Base-by-base conservation (phyloP, 2,329 filamentous ascomycete species). In the Aspergillus clavatus region DNA sequence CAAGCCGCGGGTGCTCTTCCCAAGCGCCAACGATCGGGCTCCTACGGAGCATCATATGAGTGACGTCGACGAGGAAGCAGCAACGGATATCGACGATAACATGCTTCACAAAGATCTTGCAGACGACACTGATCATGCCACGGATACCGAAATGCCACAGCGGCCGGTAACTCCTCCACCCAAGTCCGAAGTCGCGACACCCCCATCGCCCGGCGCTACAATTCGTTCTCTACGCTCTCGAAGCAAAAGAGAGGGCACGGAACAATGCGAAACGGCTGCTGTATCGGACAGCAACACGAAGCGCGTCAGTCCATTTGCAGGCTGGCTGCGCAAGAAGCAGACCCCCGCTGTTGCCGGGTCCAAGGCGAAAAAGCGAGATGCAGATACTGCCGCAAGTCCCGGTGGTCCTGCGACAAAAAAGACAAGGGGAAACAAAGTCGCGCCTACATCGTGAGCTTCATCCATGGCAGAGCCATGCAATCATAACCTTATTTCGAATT, bases 1-100 rank as follows among this genome's bases (percentile, higher is more conserved):
- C 61, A 78, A 79, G 55, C 80, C 80, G 3, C 78, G 78, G 39
- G 68, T 80, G n/a, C 72, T 84, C 3, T 83, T 82, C 63, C 72
- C 76, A 14, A 71, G 65, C 22, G 67, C 72, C 45, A 68, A 72
- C 39, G 63, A 74, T 48, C 62, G 66, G 38, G 63, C 56, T 7
- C 62, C 66, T 40, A 65, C 66, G 19, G 65, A 70, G 43, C 56
- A 60, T n/a, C 57, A 60, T 26, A 59, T 63, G 16, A 65, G 67
- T 22, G 55, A 64, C 18, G 66, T 65, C 10, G 75, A 77, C 45
- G 73, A 76, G 56, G 79, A 81, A 61, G 75, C 73, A 1, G 56
- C 71, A 12, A 81, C 77, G 4, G 78, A 81, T 53, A 75, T 81
- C 19, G 78, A 80, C 48, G 67, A 69, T 24, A 50, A 61, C 22